These are phyloP conservation scores for Nannizzia gypsea DNA, from an alignment of 2,329 filamentous ascomycete species.

Conservation along the genomic window DNA sequence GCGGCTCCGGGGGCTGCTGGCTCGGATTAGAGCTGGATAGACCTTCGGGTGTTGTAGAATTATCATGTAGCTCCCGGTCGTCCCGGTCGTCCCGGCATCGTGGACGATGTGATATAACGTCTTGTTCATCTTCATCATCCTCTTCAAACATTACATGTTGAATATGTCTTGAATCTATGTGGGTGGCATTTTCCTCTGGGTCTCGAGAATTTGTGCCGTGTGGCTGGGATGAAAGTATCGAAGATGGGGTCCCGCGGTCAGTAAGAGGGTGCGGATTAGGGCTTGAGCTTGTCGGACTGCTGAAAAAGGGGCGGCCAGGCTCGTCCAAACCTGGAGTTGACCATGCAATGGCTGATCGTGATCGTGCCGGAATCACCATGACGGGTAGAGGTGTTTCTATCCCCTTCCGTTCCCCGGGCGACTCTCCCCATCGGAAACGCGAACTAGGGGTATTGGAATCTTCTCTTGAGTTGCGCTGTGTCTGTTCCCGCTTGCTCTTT, in stretches of 20 bases:
- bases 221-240: background rate
- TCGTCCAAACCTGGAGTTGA: slow-evolving; percentile 27
- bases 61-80: background rate
- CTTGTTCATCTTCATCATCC: background rate
- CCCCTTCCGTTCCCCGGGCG: slow-evolving; percentile 14
- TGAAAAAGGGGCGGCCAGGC: background rate
- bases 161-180: background rate
- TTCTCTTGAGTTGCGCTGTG: background rate
- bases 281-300: background rate
- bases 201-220: background rate
- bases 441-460: background rate
- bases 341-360: slow-evolving; percentile 42
- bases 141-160: background rate
- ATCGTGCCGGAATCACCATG: slow-evolving; percentile 49
- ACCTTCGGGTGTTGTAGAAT: background rate
- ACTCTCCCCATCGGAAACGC: slow-evolving; percentile 10
- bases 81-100: background rate
- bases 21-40: background rate
- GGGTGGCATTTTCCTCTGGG: background rate
- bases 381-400: slow-evolving; percentile 36
- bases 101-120: background rate
- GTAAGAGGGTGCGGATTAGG: background rate
- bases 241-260: background rate
- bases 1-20: background rate
- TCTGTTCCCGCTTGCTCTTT: slow-evolving; percentile 27